A percentile compares a stretch with the other conserved stretches of the same genome.
phyloP scores from a whole-genome alignment of 805 yeast genomes.

The Cyberlindnera xishuangbannaensis region DNA sequence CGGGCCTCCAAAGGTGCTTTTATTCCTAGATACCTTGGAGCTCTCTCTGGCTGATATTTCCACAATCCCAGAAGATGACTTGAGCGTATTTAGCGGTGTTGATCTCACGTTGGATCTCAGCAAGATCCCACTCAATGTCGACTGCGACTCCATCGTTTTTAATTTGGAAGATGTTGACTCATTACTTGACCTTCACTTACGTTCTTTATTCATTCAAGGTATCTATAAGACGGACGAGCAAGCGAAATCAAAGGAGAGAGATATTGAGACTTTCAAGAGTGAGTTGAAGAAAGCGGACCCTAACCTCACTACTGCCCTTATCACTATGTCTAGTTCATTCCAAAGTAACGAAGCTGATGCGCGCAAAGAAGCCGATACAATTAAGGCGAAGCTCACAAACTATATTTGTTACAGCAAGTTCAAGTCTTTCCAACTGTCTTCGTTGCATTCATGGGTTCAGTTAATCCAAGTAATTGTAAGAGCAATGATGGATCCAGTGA shows the following conservation, averaged over 20 bases:
- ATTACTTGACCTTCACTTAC: conserved; percentile 26
- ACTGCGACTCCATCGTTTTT: conserved; percentile 30
- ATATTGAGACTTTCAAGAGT: conserved; percentile 11
- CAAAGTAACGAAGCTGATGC: conserved; percentile 23
- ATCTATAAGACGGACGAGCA: conserved; percentile 17
- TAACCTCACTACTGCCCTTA: conserved; percentile 9
- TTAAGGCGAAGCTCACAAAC: conserved; percentile 35
- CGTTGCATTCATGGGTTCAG: conserved; percentile 79
- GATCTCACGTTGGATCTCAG: conserved; percentile 38
- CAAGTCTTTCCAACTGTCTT: conserved; percentile 48
- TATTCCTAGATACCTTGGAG: conserved; percentile 66
- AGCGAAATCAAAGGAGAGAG: conserved; percentile 14
- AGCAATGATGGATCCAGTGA: conserved; percentile 41
- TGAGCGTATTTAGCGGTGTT: conserved; percentile 18
- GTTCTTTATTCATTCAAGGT: conserved; percentile 19
- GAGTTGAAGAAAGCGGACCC: conserved; percentile 16
- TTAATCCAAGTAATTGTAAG: conserved; percentile 67
- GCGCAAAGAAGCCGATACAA: conserved; percentile 19
- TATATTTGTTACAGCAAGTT: conserved; percentile 42
- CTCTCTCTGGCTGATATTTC: conserved; percentile 44
- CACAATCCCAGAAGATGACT: conserved; percentile 16
- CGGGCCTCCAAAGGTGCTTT: conserved; percentile 62
- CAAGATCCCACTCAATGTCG: conserved; percentile 29
- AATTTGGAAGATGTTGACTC: conserved; percentile 38
- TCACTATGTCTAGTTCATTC: conserved; percentile 14